Percentiles rank a stretch among this genome's conserved stretches.
Conservation (phyloP, 495 filamentous ascomycete genomes). For the Aspergillus panamensis region DNA sequence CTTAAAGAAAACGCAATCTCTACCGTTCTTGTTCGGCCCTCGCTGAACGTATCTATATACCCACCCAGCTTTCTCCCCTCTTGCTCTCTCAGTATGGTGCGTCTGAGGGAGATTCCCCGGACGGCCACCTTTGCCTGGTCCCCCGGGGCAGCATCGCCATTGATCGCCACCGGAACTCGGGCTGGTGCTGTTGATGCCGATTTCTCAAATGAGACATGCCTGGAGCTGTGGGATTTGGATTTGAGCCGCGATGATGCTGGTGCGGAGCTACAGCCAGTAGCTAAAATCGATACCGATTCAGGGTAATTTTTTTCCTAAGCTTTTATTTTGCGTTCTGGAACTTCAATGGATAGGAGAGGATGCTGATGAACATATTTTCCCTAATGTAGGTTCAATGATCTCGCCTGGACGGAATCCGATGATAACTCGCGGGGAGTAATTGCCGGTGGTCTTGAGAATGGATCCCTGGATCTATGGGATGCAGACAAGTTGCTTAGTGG, state of each 20-base stretch:
- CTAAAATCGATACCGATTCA: slow-evolving; percentile 81
- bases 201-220: slow-evolving; percentile 94
- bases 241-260: slow-evolving; percentile 69
- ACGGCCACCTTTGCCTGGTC: slow-evolving; percentile 98
- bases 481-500: slow-evolving; percentile 77
- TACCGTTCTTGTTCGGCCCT: slow-evolving; percentile 11
- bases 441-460: slow-evolving; percentile 93
- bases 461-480: slow-evolving; percentile 93
- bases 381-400: slow-evolving; percentile 79
- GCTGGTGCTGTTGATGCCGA: slow-evolving; percentile 94
- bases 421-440: slow-evolving; percentile 80
- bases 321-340: background rate
- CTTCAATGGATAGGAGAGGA: background rate
- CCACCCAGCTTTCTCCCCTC: slow-evolving; percentile 16
- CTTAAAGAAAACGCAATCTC: slow-evolving; percentile 6
- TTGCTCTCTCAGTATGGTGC: slow-evolving; percentile 69
- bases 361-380: slow-evolving; percentile 13
- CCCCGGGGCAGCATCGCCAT: slow-evolving; percentile 65
- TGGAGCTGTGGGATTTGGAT: slow-evolving; percentile 93
- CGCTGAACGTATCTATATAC: slow-evolving; percentile 20
- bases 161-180: slow-evolving; percentile 91
- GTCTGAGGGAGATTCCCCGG: slow-evolving; percentile 88
- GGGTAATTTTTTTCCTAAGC: slow-evolving; percentile 54
- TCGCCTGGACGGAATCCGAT: slow-evolving; percentile 84
- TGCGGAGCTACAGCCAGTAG: slow-evolving; percentile 79